Evolutionary conservation across 345 rosid genomes (phyloP).

Genomic region (Ceriops tagal): DNA sequence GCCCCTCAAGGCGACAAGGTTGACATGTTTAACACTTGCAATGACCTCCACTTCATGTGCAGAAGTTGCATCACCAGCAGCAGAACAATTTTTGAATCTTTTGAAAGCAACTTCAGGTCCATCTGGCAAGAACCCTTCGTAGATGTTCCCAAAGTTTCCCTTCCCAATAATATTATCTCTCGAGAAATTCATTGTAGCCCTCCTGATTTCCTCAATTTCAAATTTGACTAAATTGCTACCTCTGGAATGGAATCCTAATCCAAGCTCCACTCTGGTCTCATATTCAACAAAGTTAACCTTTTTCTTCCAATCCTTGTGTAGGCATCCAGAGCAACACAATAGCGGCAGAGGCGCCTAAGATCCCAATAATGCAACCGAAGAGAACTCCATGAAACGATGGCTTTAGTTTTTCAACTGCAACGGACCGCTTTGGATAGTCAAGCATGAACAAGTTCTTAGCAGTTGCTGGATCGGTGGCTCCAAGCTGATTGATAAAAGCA

Average conservation of each 20-base stretch:
- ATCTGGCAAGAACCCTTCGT: constrained; percentile 31
- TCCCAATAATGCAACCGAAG: constrained; percentile 31
- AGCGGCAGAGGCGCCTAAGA: constrained; percentile 19
- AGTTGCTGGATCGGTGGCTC: constrained; percentile 34
- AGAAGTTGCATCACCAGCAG: constrained; percentile 30
- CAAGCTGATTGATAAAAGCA: constrained; percentile 31
- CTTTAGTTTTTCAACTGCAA: background rate
- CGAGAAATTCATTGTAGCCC: constrained; percentile 35
- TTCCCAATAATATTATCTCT: constrained; percentile 30
- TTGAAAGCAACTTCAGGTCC: constrained; percentile 41
- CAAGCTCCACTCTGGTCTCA: constrained; percentile 22
- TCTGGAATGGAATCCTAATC: background rate
- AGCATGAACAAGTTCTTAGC: constrained; percentile 36
- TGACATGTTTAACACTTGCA: constrained; percentile 43
- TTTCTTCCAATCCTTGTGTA: background rate
- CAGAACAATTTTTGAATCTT: constrained; percentile 41
- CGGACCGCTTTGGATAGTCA: background rate
- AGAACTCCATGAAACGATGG: constrained; percentile 16
- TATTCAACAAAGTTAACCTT: background rate
- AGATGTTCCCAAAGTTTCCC: constrained; percentile 40
- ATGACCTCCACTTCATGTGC: constrained; percentile 43
- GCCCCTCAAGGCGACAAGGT: constrained; percentile 44
- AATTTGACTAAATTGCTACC: constrained; percentile 26
- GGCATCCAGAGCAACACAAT: constrained; percentile 19
- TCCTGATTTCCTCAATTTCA: constrained; percentile 23